Base-by-base conservation (phyloP, 257 asterid genomes). In the Solanum sejunctum region DNA sequence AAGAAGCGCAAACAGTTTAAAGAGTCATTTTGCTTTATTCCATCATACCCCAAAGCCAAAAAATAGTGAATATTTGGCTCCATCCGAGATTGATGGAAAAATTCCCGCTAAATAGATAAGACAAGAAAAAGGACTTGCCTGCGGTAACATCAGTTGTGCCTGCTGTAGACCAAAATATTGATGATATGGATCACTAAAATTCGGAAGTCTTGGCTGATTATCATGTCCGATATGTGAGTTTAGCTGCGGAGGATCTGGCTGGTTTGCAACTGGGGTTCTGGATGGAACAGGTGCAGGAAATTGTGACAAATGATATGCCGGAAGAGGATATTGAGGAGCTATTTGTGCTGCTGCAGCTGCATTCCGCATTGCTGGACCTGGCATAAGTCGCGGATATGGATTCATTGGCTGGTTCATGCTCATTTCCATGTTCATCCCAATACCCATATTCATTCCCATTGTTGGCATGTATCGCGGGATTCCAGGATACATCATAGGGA, bases 371-470 rank as follows among this genome's bases (percentile, higher is more conserved):
- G 91, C 87, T 18, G 93, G 79, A 86, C 90, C 91, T 2, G 91
- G 92, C 47, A 88, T 55, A 87, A 92, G 78, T 9, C 92, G 16
- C 4, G 93, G 92, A 79, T 91, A 92, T 20, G 94, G 94, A 15
- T 90, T 87, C 86, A 92, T 66, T 5, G 94, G 92, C 23, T 91
- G 88, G 90, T 87, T 93, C 94, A 90, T 91, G 26, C 90, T 88
- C 95, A 92, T 90, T 80, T 87, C 92, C 90, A 91, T 92, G 1
- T 84, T 66, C 89, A 86, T 86, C 8, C 92, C 91, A 88, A 88
- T 88, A 0, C 87, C 79, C 89, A 84, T 84, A 26, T 87, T 82
- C 87, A 89, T 88, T 8, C 84, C 86, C 84, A 73, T 75, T 15
- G 84, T 63, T 9, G 86, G 89, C 87, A 90, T 87, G 71, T 81